A percentile compares a stretch with the other conserved stretches of the same genome.
Evolutionary conservation across 192 early-diverging fungal genomes (phyloP).

Genomic region (Coemansia sp.): DNA sequence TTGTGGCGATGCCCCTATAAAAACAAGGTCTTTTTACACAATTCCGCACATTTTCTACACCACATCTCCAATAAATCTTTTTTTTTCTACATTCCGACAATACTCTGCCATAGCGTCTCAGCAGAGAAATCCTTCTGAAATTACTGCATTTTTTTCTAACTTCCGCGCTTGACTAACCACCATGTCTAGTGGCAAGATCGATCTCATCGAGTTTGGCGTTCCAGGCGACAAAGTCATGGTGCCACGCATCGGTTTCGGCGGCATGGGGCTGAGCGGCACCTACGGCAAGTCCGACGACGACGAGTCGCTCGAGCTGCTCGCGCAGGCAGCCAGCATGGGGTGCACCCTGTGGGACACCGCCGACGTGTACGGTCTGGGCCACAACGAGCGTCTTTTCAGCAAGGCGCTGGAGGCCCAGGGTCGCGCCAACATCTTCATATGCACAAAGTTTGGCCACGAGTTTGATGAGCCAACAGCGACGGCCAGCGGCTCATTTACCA

Average conservation of each 20-base stretch:
- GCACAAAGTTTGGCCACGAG: constrained; percentile 5
- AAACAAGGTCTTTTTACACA: no score
- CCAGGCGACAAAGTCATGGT: no score
- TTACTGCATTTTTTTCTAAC: no score
- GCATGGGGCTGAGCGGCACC: constrained; percentile 40
- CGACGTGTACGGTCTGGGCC: constrained; percentile 58
- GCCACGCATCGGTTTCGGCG: no score
- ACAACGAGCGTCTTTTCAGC: constrained; percentile 53
- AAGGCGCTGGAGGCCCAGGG: constrained; percentile 21
- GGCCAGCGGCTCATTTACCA: neutral
- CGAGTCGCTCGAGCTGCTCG: constrained; percentile 40
- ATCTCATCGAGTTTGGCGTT: constrained; percentile 25
- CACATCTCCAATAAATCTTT: no score
- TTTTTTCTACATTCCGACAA: no score
- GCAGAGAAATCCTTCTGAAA: no score
- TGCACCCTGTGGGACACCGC: constrained; percentile 65
- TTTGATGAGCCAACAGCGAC: neutral
- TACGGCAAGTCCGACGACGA: constrained; percentile 43
- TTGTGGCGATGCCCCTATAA: no score
- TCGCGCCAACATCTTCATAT: neutral
- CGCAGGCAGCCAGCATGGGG: constrained; percentile 41
- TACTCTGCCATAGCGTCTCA: no score
- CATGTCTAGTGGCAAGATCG: no score
- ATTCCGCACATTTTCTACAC: no score
- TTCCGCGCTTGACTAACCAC: no score